Evolutionary conservation across 495 filamentous ascomycete genomes (phyloP).

Genomic region (Trichocladium antarcticum): DNA sequence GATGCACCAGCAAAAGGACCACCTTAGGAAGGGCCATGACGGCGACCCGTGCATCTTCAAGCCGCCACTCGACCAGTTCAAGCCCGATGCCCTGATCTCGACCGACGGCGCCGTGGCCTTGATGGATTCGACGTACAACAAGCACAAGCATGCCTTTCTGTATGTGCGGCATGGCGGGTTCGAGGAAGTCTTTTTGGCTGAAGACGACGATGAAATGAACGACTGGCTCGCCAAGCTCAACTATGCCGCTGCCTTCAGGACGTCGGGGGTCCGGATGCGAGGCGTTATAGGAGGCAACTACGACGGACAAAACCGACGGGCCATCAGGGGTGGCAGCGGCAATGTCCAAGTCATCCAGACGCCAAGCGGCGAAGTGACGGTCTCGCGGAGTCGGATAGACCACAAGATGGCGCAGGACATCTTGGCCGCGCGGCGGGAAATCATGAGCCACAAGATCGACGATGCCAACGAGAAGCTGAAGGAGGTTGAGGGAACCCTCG

Average conservation of each 20-base stretch:
- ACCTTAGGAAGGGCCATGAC: conserved; percentile 56
- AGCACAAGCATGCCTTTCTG: conserved; percentile 91
- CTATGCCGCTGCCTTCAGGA: conserved; percentile 87
- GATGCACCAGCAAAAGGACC: conserved; percentile 72
- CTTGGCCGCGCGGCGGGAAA: conserved; percentile 61
- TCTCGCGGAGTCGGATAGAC: conserved; percentile 59
- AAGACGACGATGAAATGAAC: conserved; percentile 82
- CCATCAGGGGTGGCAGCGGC: conserved; percentile 52
- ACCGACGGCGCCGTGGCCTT: conserved; percentile 86
- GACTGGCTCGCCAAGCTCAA: conserved; percentile 97
- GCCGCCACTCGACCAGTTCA: conserved; percentile 81
- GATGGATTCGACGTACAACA: conserved; percentile 76
- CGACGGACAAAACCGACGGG: conserved; percentile 69
- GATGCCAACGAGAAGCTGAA: conserved; percentile 75
- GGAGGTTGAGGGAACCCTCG: conserved; percentile 61
- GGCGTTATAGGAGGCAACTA: conserved; percentile 76
- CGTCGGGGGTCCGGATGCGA: conserved; percentile 81
- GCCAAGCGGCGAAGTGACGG: conserved; percentile 56
- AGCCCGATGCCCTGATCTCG: conserved; percentile 82
- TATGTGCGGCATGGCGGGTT: conserved; percentile 81
- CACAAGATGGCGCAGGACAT: conserved; percentile 74
- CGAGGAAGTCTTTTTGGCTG: conserved; percentile 84
- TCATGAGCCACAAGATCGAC: conserved; percentile 71
- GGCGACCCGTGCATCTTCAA: conserved; percentile 71
- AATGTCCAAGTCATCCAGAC: conserved; percentile 51